Evolutionary conservation across 352 stramenopile genomes (phyloP), one percentile per base, ranked within the genome.

Genomic region (Phytophthora hibernalis): DNA sequence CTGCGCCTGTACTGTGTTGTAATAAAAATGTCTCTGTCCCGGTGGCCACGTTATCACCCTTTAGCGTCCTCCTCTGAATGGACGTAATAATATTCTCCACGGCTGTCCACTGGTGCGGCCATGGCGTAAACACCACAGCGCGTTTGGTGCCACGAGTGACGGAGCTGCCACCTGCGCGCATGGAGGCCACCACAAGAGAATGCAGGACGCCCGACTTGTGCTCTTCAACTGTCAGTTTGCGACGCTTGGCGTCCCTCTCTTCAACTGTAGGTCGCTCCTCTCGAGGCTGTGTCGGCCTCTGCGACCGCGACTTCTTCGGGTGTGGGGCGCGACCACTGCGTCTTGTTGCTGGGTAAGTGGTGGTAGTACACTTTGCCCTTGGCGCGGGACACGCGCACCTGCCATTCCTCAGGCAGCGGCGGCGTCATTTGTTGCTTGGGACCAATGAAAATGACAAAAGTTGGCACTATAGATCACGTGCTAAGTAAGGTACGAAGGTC

Each of bases 1-100:
- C 87, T 26, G 85, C 84, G 16, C 87, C 87, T 12, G 87, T 95
- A 54, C 87, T 94, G 67, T 95, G 87, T 58, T 95, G 87, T 11
- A 95, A 59, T 35, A 95, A 68, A 38, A 87, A 95, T 7, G 60
- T 74, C 70, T 80, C 70, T n/a, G 53, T 57, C 43, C 16, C 38
- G 56, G 42, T 61, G 11, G 37, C 40, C 54, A 26, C n/a, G 30
- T 60, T 35, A 3, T 20, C 37, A 22, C 68, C 61, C 26, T 74
- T 45, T 1, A 59, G 20, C 60, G 57, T 54, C 20, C 37, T 50
- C 18, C 38, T 51, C 30, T 86, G 57, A 48, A 93, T 79, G 26
- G 77, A 64, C 5, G 61, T 60, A 26, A 93, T 58, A 21, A 92
- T 31, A 18, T 79, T 74, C 57, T 89, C 68, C 3, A 93, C 82